These are phyloP conservation scores for Immersiella caudata DNA, from an alignment of 495 filamentous ascomycete genomes.

Conservation along the genomic window DNA sequence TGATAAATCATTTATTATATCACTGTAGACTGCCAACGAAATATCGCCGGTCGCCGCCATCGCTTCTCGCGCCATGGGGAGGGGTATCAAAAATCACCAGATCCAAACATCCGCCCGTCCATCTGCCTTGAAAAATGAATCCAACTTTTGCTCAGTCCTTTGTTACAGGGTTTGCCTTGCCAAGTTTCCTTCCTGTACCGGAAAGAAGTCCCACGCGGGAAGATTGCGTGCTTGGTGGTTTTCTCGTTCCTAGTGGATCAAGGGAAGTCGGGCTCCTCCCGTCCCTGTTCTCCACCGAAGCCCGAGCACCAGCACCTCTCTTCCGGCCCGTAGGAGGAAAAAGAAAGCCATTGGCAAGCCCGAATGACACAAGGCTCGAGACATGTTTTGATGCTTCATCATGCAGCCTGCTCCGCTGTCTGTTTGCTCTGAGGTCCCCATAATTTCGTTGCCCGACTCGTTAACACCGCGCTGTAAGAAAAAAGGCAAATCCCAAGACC, in stretches of 20 bases:
- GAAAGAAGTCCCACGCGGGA: not conserved
- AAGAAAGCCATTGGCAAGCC: not conserved
- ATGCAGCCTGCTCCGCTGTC: conserved; percentile 1
- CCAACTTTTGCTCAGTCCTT: not conserved
- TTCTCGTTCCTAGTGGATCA: not conserved
- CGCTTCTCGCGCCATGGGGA: not conserved
- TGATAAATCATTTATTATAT: not conserved
- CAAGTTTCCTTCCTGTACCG: not conserved
- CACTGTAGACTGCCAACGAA: not conserved
- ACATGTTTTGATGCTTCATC: conserved; percentile 5
- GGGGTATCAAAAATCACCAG: conserved; percentile 14
- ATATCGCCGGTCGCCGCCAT: not conserved
- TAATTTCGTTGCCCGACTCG: not conserved
- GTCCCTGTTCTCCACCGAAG: not conserved
- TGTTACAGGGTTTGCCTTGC: not conserved
- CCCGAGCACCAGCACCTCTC: not conserved
- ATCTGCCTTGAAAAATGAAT: conserved; percentile 5
- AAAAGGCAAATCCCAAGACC: not conserved
- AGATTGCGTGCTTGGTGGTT: not conserved
- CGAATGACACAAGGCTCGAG: not conserved
- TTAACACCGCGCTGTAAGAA: not conserved
- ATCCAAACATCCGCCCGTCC: conserved; percentile 5
- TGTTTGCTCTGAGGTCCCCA: conserved; percentile 15
- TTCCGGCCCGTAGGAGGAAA: not conserved
- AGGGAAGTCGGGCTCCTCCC: not conserved